These are phyloP conservation scores for Mortierella sp. DNA, from an alignment of 371 early-diverging fungal species.

Conservation along the genomic window DNA sequence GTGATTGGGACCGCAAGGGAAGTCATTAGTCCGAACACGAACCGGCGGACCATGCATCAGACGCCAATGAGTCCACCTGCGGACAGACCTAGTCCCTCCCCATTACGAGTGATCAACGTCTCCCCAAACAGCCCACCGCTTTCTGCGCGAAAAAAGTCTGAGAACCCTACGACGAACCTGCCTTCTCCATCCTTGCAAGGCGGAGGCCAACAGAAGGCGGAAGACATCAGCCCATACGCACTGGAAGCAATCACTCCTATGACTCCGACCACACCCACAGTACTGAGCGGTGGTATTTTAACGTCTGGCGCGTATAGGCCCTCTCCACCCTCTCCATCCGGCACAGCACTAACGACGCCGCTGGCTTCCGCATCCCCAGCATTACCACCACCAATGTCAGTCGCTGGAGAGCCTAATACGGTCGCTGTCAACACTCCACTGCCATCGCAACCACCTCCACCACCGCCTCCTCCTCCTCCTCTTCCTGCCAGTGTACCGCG, in stretches of 20 bases:
- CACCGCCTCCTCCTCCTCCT: slow-evolving; percentile 6
- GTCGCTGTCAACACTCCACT: not conserved
- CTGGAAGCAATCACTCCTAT: slow-evolving; percentile 35
- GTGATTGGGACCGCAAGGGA: slow-evolving; percentile 23
- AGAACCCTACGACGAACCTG: slow-evolving; percentile 3
- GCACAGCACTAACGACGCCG: not conserved
- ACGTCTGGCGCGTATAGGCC: slow-evolving; percentile 8
- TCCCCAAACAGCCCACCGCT: slow-evolving; percentile 31
- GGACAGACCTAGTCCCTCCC: slow-evolving; percentile 17
- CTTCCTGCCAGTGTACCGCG: slow-evolving; percentile 5
- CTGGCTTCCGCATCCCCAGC: slow-evolving; percentile 2
- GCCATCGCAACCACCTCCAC: not conserved
- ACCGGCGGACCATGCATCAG: slow-evolving; percentile 29
- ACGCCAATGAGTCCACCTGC: slow-evolving; percentile 15
- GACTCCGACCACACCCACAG: slow-evolving; percentile 7
- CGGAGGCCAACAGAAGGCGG: not conserved
- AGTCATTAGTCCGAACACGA: slow-evolving; percentile 13
- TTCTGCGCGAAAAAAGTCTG: not conserved
- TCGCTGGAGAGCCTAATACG: not conserved
- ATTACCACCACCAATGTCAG: not conserved
- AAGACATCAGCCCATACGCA: slow-evolving; percentile 43
- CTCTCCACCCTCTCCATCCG: slow-evolving; percentile 13
- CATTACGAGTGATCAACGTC: slow-evolving; percentile 49
- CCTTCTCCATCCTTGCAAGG: slow-evolving; percentile 3
- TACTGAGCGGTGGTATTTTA: not conserved